These are phyloP conservation scores for Candida verbasci DNA, from an alignment of 805 yeast genomes.

Conservation along the genomic window DNA sequence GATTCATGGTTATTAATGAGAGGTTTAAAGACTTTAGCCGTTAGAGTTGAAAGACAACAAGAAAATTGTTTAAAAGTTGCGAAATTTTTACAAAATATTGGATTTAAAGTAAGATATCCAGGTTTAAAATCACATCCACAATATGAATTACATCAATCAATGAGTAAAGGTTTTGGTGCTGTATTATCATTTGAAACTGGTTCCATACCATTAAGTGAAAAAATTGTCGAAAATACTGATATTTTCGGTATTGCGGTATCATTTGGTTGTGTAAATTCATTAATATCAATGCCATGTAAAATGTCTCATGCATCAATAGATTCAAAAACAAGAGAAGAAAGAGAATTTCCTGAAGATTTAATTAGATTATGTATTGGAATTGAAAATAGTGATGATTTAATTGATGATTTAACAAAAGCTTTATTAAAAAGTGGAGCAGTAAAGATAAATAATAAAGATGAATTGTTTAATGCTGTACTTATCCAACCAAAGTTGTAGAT, in stretches of 20 bases:
- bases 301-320: constrained; percentile 98
- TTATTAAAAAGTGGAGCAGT: constrained; percentile 61
- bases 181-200: constrained; percentile 90
- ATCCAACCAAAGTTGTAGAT: constrained; percentile 23
- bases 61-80: constrained; percentile 74
- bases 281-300: constrained; percentile 89
- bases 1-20: constrained; percentile 87
- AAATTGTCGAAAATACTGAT: constrained; percentile 69
- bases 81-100: constrained; percentile 59
- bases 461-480: constrained; percentile 34
- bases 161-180: constrained; percentile 83
- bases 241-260: constrained; percentile 88
- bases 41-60: constrained; percentile 86
- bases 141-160: constrained; percentile 69
- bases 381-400: constrained; percentile 75
- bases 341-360: constrained; percentile 90
- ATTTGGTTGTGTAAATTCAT: constrained; percentile 90
- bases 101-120: constrained; percentile 80
- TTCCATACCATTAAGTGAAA: constrained; percentile 56
- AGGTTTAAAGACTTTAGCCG: constrained; percentile 83
- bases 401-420: constrained; percentile 74
- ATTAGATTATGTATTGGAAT: constrained; percentile 90
- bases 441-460: constrained; percentile 35
- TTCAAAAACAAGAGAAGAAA: constrained; percentile 76
- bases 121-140: constrained; percentile 82